These are phyloP conservation scores for Stephanodiscus minutulus DNA, from an alignment of 108 stramenopile species.

Conservation along the genomic window DNA sequence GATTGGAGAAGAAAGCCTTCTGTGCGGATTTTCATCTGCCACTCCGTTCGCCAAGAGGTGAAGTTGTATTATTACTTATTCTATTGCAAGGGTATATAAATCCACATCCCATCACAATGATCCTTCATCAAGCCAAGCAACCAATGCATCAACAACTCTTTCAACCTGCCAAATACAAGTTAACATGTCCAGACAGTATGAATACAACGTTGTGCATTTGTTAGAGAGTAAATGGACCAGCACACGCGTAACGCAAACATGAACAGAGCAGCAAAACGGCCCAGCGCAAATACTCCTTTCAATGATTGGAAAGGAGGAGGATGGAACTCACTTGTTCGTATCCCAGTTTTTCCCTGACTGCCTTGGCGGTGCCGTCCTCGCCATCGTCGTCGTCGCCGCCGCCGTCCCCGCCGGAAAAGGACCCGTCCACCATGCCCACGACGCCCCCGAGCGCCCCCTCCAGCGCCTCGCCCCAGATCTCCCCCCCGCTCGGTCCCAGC, in stretches of 20 bases:
- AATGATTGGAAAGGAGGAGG: background rate
- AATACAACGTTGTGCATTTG: background rate
- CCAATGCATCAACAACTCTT: constrained; percentile 61
- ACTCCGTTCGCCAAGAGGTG: too few relatives aligned
- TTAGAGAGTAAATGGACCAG: background rate
- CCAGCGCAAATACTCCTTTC: background rate
- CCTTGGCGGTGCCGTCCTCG: constrained; percentile 5
- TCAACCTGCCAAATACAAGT: constrained; percentile 22
- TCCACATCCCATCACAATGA: constrained; percentile 42
- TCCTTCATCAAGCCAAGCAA: constrained; percentile 80
- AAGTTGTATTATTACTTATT: too few relatives aligned
- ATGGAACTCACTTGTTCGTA: constrained; percentile 24
- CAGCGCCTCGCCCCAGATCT: constrained; percentile 56
- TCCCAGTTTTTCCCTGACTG: constrained; percentile 25
- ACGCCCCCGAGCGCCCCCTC: constrained; percentile 73
- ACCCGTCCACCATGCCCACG: constrained; percentile 23
- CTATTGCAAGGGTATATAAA: too few relatives aligned
- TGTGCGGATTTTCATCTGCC: too few relatives aligned
- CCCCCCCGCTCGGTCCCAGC: constrained; percentile 49
- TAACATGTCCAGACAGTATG: background rate
- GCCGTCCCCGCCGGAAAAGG: constrained; percentile 8
- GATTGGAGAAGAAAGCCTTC: too few relatives aligned
- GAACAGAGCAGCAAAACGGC: background rate
- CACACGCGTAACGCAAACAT: background rate
- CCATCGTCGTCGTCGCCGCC: background rate